phyloP scores from a whole-genome alignment of 2,329 filamentous ascomycete species.

The Aspergillus tubingensis region DNA sequence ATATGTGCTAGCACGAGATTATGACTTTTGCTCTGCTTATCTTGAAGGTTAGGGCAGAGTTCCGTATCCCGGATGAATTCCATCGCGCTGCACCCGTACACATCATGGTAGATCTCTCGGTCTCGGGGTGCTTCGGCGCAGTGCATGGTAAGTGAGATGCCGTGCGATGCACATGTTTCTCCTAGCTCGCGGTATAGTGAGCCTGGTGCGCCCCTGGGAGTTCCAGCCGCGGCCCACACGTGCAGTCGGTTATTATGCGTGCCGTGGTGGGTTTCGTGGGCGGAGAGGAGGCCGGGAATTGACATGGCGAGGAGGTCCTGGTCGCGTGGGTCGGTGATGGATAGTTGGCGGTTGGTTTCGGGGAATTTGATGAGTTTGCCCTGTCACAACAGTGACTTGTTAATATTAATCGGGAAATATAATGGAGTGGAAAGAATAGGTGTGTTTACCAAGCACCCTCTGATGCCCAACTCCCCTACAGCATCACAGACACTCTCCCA shows the following conservation, averaged over 20 bases:
- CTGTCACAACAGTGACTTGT: neutral
- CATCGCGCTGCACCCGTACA: conserved; percentile 10
- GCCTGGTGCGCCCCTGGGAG: conserved; percentile 5
- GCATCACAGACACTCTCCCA: conserved; percentile 36
- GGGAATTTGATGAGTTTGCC: conserved; percentile 26
- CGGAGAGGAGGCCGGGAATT: conserved; percentile 24
- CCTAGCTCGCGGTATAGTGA: conserved; percentile 2
- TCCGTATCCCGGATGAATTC: conserved; percentile 19
- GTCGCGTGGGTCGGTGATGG: conserved; percentile 32
- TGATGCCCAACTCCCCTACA: conserved; percentile 48
- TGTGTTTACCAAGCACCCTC: conserved; percentile 40
- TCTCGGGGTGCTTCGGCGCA: conserved; percentile 10
- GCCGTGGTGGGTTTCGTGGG: conserved; percentile 23
- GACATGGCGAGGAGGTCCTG: conserved; percentile 32
- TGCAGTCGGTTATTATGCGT: conserved; percentile 1
- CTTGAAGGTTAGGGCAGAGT: conserved; percentile 24
- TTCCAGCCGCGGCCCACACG: conserved; percentile 11
- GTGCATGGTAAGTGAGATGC: conserved; percentile 12
- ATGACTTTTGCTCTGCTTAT: neutral
- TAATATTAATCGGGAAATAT: rapidly evolving
- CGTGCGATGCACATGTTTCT: neutral
- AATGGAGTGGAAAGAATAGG: neutral
- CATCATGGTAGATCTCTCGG: conserved; percentile 8
- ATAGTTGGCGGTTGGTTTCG: conserved; percentile 28
- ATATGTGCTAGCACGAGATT: conserved; percentile 9